phyloP scores from a whole-genome alignment of 2,329 filamentous ascomycete species.

The Aspergillus nomiae region DNA sequence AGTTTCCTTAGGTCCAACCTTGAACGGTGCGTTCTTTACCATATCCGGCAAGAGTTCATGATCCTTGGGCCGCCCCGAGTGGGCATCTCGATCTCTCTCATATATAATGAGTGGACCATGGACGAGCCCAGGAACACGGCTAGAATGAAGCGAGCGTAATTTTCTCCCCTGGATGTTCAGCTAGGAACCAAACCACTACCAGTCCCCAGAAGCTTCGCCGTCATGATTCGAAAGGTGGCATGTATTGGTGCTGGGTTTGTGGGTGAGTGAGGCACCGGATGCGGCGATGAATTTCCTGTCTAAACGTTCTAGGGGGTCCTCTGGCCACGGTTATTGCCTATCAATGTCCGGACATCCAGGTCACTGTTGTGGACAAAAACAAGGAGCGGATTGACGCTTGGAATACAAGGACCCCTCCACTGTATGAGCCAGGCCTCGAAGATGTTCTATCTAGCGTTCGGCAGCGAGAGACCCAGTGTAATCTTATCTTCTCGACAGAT shows the following conservation, averaged over 20 bases:
- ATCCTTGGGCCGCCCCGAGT: not conserved
- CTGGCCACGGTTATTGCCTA: not conserved
- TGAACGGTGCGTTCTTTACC: not conserved
- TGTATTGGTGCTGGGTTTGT: not conserved
- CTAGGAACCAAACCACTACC: not conserved
- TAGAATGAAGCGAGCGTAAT: not conserved
- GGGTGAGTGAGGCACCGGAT: not conserved
- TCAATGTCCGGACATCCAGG: not conserved
- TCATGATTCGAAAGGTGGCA: not conserved
- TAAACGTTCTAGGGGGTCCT: not conserved
- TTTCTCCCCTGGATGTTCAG: not conserved
- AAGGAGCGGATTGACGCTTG: not conserved
- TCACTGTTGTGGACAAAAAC: not conserved
- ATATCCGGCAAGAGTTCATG: not conserved
- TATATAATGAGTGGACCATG: not conserved
- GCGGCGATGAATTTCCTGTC: not conserved
- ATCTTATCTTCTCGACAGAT: slow-evolving; percentile 73
- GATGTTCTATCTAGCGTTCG: not conserved
- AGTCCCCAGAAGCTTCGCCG: not conserved
- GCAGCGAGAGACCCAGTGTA: slow-evolving; percentile 45
- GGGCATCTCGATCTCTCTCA: not conserved
- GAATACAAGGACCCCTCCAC: not conserved
- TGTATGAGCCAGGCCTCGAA: not conserved
- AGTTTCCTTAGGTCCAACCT: not conserved
- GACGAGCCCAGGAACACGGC: not conserved